Percentiles rank a stretch among this genome's conserved stretches.
Conservation (phyloP, 257 asterid genomes). For the Fraxinus pennsylvanica region DNA sequence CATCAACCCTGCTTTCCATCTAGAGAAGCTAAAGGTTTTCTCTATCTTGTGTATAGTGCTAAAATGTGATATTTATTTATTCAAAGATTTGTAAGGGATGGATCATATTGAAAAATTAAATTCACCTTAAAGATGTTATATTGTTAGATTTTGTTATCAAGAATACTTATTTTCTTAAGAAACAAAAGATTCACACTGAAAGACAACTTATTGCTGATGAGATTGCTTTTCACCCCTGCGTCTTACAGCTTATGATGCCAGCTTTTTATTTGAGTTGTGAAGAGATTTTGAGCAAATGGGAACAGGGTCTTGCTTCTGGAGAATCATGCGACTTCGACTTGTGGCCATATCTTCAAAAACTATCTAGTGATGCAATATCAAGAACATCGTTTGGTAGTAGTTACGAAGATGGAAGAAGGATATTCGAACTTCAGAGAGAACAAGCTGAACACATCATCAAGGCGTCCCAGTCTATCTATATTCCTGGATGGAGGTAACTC, state of each 20-base stretch:
- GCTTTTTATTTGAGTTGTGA: conserved; percentile 44
- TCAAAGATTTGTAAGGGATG: not conserved
- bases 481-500: conserved; percentile 52
- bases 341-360: conserved; percentile 45
- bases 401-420: conserved; percentile 47
- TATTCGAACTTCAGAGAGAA: conserved; percentile 49
- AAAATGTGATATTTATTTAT: not conserved
- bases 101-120: not conserved
- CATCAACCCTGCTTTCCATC: conserved; percentile 64
- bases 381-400: conserved; percentile 66
- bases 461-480: conserved; percentile 30
- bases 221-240: not conserved
- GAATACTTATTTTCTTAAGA: not conserved
- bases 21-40: conserved; percentile 51
- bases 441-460: conserved; percentile 30
- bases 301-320: conserved; percentile 23
- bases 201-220: not conserved
- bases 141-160: not conserved
- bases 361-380: conserved; percentile 49
- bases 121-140: not conserved
- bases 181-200: not conserved
- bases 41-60: not conserved
- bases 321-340: conserved; percentile 54
- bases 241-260: conserved; percentile 51
- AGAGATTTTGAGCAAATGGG: conserved; percentile 51